Evolutionary conservation across 176 grass and related monocot genomes (phyloP).

Genomic region (Aegilops longissima): DNA sequence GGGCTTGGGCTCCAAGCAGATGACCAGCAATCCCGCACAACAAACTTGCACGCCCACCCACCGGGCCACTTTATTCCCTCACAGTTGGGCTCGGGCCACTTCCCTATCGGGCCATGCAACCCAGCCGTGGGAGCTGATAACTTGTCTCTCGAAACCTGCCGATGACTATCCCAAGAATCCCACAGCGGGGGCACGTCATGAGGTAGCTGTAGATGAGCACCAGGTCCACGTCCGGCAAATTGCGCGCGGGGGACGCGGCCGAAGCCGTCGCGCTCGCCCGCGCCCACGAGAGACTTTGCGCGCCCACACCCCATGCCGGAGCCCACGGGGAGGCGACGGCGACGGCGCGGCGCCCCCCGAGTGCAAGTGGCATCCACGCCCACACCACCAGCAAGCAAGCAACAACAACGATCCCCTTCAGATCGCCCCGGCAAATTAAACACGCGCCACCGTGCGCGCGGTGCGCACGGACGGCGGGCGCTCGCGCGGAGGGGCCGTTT

Average conservation of each 20-base stretch:
- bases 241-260: not conserved
- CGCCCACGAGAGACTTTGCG: conserved; percentile 12
- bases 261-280: not conserved
- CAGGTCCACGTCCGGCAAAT: conserved; percentile 34
- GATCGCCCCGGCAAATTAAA: not conserved
- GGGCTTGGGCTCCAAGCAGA: not conserved
- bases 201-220: not conserved
- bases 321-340: conserved; percentile 17
- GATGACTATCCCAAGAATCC: no score
- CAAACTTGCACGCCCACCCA: not conserved
- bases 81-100: not conserved
- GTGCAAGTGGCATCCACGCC: not conserved
- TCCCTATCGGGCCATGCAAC: not conserved
- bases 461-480: no score
- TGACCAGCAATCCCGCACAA: not conserved
- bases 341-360: not conserved
- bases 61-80: no score
- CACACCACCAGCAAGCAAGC: no score
- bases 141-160: no score
- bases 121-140: no score
- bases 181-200: no score
- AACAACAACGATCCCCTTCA: not conserved
- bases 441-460: no score
- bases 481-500: not conserved
- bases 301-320: conserved; percentile 21